Conservation (phyloP, 2,329 filamentous ascomycete genomes). For the Fusarium oxysporum region DNA sequence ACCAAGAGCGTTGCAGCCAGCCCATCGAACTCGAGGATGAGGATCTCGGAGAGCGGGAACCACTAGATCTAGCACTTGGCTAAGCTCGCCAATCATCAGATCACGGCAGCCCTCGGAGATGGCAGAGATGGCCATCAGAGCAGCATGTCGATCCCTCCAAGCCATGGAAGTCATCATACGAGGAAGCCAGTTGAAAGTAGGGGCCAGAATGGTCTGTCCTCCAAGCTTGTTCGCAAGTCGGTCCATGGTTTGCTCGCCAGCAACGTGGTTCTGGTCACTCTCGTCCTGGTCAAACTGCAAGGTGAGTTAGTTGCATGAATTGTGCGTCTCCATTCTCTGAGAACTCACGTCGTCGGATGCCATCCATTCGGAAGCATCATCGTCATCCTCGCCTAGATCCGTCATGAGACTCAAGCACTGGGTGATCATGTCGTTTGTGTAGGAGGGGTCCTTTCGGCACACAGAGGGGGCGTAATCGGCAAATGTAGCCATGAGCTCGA, state of each 20-base stretch:
- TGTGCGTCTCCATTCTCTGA: not conserved
- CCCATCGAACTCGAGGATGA: conserved; percentile 95
- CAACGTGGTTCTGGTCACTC: conserved; percentile 96
- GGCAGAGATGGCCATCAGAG: conserved; percentile 97
- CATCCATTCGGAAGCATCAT: conserved; percentile 95
- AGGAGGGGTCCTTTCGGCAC: conserved; percentile 93
- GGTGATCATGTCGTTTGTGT: conserved; percentile 96
- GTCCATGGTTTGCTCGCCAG: conserved; percentile 98
- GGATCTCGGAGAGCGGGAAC: conserved; percentile 89
- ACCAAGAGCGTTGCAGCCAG: conserved; percentile 96
- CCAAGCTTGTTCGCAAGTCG: conserved; percentile 96
- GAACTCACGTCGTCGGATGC: conserved; percentile 83
- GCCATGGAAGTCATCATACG: conserved; percentile 96
- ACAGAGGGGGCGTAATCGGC: conserved; percentile 93
- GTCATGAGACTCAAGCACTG: conserved; percentile 99
- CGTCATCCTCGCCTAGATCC: conserved; percentile 92
- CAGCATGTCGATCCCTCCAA: conserved; percentile 95
- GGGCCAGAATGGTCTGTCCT: conserved; percentile 89
- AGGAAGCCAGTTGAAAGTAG: conserved; percentile 96
- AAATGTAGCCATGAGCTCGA: conserved; percentile 98
- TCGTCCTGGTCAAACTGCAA: conserved; percentile 88
- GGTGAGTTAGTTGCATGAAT: not conserved
- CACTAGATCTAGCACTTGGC: conserved; percentile 94
- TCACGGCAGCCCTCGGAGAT: conserved; percentile 98
- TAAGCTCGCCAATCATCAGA: conserved; percentile 93